These are phyloP conservation scores for Apostasia ramifera DNA, from an alignment of 106 monocot species.

Conservation along the genomic window DNA sequence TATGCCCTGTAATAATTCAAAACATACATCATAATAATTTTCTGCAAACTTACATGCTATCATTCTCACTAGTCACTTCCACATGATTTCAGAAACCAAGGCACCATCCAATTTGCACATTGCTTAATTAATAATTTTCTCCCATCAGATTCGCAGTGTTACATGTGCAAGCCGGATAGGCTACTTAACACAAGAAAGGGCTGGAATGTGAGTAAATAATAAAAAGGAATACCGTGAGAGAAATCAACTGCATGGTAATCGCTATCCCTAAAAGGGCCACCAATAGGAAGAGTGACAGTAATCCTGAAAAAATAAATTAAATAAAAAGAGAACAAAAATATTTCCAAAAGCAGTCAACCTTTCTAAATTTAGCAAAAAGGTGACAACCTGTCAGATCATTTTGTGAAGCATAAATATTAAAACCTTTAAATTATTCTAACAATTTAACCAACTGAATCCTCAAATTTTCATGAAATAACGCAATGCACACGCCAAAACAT, in stretches of 20 bases:
- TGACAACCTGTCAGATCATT: too few species aligned
- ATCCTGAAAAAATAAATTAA: slow-evolving; percentile 28
- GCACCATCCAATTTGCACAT: background rate
- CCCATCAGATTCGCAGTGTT: background rate
- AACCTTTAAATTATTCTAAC: too few species aligned
- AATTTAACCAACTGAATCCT: too few species aligned
- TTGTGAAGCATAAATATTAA: too few species aligned
- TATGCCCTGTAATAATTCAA: slow-evolving; percentile 32
- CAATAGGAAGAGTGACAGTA: slow-evolving; percentile 48
- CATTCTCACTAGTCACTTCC: too few species aligned
- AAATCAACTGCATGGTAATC: slow-evolving; percentile 44
- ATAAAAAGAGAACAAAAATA: background rate
- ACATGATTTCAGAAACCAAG: slow-evolving; percentile 3
- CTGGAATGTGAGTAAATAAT: too few species aligned
- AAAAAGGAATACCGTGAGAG: slow-evolving; percentile 43
- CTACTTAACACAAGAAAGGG: background rate
- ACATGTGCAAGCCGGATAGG: background rate
- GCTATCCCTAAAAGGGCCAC: slow-evolving; percentile 43
- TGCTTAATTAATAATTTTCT: background rate
- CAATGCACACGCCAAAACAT: too few species aligned
- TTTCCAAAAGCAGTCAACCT: background rate
- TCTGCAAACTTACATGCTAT: background rate
- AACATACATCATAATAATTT: background rate
- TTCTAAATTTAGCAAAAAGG: too few species aligned
- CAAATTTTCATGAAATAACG: too few species aligned